Evolutionary conservation across 2,329 filamentous ascomycete species (phyloP).

Genomic region (Septoria petroselini): DNA sequence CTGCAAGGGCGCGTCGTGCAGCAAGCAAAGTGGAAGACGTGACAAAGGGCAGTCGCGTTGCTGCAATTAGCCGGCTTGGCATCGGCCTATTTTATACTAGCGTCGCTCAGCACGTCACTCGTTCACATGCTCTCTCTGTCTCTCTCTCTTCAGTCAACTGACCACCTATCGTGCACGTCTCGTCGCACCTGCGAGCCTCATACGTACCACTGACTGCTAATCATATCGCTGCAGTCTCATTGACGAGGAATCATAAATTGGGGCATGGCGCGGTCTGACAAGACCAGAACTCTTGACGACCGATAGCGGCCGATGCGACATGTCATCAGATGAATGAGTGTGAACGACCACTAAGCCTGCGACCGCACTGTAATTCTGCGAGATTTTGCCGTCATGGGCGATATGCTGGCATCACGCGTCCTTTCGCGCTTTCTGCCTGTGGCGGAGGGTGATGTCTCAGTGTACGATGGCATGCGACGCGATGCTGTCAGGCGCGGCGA

Average conservation of each 20-base stretch:
- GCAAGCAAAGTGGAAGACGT: slow-evolving; percentile 6
- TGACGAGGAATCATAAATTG: too few species aligned
- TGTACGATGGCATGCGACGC: slow-evolving; percentile 45
- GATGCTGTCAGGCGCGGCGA: slow-evolving; percentile 39
- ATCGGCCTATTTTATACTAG: too few species aligned
- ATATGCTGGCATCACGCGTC: slow-evolving; percentile 54
- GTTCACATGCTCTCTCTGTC: too few species aligned
- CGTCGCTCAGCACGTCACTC: too few species aligned
- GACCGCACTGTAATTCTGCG: not conserved
- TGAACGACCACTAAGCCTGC: not conserved
- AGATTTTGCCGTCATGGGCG: slow-evolving; percentile 17
- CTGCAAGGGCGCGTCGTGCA: slow-evolving; percentile 6
- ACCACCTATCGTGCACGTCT: too few species aligned
- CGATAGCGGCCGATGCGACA: slow-evolving; percentile 3
- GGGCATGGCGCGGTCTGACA: too few species aligned
- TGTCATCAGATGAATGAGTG: slow-evolving; percentile 11
- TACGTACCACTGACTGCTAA: too few species aligned
- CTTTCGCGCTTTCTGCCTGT: slow-evolving; percentile 50
- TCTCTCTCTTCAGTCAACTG: too few species aligned
- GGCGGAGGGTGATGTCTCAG: slow-evolving; percentile 39
- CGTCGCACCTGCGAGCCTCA: too few species aligned
- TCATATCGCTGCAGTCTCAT: too few species aligned
- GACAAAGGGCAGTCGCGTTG: not conserved
- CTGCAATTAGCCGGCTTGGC: not conserved
- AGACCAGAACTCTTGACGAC: too few species aligned